A percentile compares a stretch with the other conserved stretches of the same genome.
Conservation (phyloP, 805 yeast species). For the Candida sanyiensis region DNA sequence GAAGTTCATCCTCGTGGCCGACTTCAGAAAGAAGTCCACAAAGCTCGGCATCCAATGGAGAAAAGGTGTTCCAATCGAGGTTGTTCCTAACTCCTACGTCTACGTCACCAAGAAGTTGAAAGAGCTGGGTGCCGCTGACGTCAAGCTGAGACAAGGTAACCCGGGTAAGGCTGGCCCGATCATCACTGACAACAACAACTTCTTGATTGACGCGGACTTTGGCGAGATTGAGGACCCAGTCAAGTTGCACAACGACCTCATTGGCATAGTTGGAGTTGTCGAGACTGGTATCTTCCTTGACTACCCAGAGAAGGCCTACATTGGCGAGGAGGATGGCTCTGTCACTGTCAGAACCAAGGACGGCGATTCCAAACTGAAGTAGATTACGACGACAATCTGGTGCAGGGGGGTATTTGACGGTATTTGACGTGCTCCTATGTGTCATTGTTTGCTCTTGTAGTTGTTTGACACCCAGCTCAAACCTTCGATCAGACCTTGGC, state of each 20-base stretch:
- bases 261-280: slow-evolving; percentile 83
- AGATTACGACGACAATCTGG: not conserved
- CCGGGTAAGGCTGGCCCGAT: slow-evolving; percentile 95
- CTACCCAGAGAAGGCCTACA: slow-evolving; percentile 71
- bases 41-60: slow-evolving; percentile 76
- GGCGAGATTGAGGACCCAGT: slow-evolving; percentile 57
- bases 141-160: slow-evolving; percentile 77
- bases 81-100: slow-evolving; percentile 82
- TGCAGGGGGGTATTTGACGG: not conserved
- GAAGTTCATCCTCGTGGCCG: slow-evolving; percentile 84
- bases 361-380: slow-evolving; percentile 18
- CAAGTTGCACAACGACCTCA: slow-evolving; percentile 58
- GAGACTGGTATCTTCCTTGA: slow-evolving; percentile 87
- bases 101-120: slow-evolving; percentile 63
- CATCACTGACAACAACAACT: slow-evolving; percentile 92
- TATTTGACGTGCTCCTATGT: not conserved
- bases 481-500: slow-evolving; percentile 86
- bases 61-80: slow-evolving; percentile 92
- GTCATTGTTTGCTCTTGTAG: slow-evolving; percentile 24
- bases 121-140: slow-evolving; percentile 55
- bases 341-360: slow-evolving; percentile 32
- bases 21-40: slow-evolving; percentile 73
- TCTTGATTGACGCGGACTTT: slow-evolving; percentile 88
- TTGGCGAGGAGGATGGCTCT: slow-evolving; percentile 79
- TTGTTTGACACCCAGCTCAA: slow-evolving; percentile 79